phyloP scores from a whole-genome alignment of 768 basidiomycete species.

The Mycena vitilis region DNA sequence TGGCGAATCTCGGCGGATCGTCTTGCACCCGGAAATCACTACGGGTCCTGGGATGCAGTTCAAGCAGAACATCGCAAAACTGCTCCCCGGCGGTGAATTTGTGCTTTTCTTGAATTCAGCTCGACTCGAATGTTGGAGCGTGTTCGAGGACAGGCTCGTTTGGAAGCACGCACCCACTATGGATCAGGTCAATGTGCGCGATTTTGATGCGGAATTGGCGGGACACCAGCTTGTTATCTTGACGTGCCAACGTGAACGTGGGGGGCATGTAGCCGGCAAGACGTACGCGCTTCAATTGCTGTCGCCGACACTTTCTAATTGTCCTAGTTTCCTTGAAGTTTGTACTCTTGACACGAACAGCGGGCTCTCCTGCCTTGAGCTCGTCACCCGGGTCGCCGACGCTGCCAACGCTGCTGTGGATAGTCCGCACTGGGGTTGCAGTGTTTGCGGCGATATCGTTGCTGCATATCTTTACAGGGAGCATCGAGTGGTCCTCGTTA shows the following conservation, averaged over 20 bases:
- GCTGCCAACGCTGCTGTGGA: not conserved
- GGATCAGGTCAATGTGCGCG: not conserved
- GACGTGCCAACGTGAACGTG: slow-evolving; percentile 6
- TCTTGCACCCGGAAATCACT: slow-evolving; percentile 1
- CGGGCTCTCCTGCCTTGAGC: not conserved
- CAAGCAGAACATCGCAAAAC: slow-evolving; percentile 7
- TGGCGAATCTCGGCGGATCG: not conserved
- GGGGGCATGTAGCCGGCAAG: too few relatives aligned
- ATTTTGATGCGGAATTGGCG: slow-evolving; percentile 11
- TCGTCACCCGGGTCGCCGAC: slow-evolving; percentile 4
- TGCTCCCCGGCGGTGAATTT: slow-evolving; percentile 17
- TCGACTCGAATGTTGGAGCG: slow-evolving; percentile 19
- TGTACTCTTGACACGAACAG: not conserved
- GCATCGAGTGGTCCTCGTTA: not conserved
- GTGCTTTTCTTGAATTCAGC: slow-evolving; percentile 19
- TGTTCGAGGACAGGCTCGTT: slow-evolving; percentile 15
- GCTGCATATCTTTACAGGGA: not conserved
- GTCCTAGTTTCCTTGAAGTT: slow-evolving; percentile 10
- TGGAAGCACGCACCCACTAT: slow-evolving; percentile 10
- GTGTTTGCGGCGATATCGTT: slow-evolving; percentile 7
- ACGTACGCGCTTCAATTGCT: too few relatives aligned
- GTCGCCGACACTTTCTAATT: not conserved
- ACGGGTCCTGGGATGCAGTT: not conserved
- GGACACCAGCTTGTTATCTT: not conserved
- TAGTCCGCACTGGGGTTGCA: not conserved